Base-by-base conservation (phyloP, 768 basidiomycete species). In the Cyclocybe cylindracea region DNA sequence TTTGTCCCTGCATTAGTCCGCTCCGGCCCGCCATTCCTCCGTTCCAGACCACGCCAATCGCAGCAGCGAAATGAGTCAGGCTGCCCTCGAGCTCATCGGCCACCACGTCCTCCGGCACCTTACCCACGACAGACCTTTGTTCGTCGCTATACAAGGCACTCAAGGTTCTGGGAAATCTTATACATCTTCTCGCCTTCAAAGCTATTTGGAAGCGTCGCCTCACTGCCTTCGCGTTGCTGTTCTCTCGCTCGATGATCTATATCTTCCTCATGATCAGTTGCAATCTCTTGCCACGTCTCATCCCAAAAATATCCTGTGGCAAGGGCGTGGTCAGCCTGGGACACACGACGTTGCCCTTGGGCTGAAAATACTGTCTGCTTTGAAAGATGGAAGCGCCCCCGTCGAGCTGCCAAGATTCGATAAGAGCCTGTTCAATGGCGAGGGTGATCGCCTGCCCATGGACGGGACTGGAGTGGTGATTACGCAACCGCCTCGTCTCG, bases 141-240 rank as follows among this genome's bases (percentile, higher is more conserved):
- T 97, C 54, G 83, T 95, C 10, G 94, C 86, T 2, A 63, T 97
- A 11, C 95, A 97, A 70, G 95, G 95, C 1, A 94, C 95, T 0
- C 95, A 98, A 69, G 95, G 95, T 9, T 90, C 89, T 46, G 94
- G 95, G 33, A 98, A 98, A 74, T 88, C 94, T 0, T 92, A 80
- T 63, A 76, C 93, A 24, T 84, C 90, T 4, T 75, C 77, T 5
- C 78, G 75, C 29, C 74, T 95, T 29, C 78, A 61, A 53, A 62
- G 58, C 31, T 62, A 58, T 66, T 78, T 73, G 44, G 70, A 72
- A 41, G 65, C 69, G 18, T 60, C 75, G 4, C 83, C 80, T 2
- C 67, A 82, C 51, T 64, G 71, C 4, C 77, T 90, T 10, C 77
- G 75, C 13, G 79, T 85, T 34, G 84, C 77, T 3, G 77, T 85